These are phyloP conservation scores for Didymella lethalis DNA, from an alignment of 2,329 filamentous ascomycete genomes.

Conservation along the genomic window DNA sequence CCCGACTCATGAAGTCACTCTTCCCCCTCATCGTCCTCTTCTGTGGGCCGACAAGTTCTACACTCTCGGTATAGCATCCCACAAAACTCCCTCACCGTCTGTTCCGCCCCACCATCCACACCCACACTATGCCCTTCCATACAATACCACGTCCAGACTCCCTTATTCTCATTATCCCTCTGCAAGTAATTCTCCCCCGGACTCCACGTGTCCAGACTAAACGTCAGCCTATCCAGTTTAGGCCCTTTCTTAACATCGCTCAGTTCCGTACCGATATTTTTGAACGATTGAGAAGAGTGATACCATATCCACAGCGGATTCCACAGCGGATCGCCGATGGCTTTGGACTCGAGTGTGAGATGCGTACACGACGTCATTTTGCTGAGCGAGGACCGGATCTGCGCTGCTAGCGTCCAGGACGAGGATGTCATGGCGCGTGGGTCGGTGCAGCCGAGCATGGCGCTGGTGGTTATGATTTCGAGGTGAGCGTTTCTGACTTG, in stretches of 20 bases:
- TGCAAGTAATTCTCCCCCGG: slow-evolving; percentile 48
- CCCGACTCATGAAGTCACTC: slow-evolving; percentile 7
- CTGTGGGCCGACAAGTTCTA: slow-evolving; percentile 29
- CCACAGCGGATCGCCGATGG: slow-evolving; percentile 50
- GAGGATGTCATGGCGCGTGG: slow-evolving; percentile 46
- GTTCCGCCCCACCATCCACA: slow-evolving; percentile 27
- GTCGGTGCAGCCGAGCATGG: slow-evolving; percentile 48
- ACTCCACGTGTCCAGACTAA: slow-evolving; percentile 47
- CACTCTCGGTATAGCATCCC: slow-evolving; percentile 42
- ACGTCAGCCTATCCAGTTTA: slow-evolving; percentile 42
- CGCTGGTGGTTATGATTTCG: slow-evolving; percentile 44
- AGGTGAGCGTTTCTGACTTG: slow-evolving; percentile 40
- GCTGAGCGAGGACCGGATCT: slow-evolving; percentile 36
- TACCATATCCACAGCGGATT: slow-evolving; percentile 53
- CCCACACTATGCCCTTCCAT: slow-evolving; percentile 38
- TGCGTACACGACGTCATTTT: slow-evolving; percentile 28
- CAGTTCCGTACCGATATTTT: slow-evolving; percentile 36
- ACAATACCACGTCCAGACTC: slow-evolving; percentile 48
- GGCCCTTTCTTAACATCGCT: slow-evolving; percentile 26
- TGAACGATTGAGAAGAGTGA: slow-evolving; percentile 46
- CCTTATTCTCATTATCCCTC: slow-evolving; percentile 30
- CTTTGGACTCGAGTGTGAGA: slow-evolving; percentile 44
- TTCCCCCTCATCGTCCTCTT: slow-evolving; percentile 26
- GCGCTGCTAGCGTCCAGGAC: slow-evolving; percentile 43
- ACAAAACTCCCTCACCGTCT: slow-evolving; percentile 44